Evolutionary conservation across 78 protist genomes (phyloP).

Genomic region (Goniomonas avonlea): DNA sequence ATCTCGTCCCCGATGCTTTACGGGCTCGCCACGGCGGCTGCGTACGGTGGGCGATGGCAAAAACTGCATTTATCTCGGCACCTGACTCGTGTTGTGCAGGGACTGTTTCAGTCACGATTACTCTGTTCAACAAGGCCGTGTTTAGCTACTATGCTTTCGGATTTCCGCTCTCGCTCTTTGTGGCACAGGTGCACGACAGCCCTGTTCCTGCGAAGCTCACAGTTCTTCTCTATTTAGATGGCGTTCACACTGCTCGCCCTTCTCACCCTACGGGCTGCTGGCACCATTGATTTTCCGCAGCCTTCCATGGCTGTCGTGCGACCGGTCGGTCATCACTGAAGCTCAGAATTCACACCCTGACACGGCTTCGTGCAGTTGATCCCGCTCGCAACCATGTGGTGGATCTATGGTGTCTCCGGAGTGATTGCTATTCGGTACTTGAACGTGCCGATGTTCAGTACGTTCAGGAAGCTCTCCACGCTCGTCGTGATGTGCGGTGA

Average conservation of each 20-base stretch:
- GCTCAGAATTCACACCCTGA: no score
- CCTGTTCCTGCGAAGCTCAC: no score
- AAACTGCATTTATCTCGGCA: background rate
- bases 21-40: background rate
- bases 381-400: background rate
- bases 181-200: background rate
- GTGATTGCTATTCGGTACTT: constrained; percentile 1
- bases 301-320: background rate
- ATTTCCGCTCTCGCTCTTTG: background rate
- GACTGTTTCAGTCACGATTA: background rate
- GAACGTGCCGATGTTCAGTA: constrained; percentile 25
- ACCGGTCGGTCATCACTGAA: no score
- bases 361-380: background rate
- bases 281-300: background rate
- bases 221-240: no score
- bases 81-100: background rate
- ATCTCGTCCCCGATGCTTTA: background rate
- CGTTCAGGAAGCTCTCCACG: constrained; percentile 13
- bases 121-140: constrained; percentile 29
- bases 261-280: no score
- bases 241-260: no score
- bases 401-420: constrained; percentile 3
- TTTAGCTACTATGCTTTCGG: background rate
- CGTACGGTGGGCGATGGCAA: background rate
- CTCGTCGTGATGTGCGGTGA: constrained; percentile 11